Evolutionary conservation across 2,329 filamentous ascomycete genomes (phyloP).

Genomic region (Fusarium torulosum): DNA sequence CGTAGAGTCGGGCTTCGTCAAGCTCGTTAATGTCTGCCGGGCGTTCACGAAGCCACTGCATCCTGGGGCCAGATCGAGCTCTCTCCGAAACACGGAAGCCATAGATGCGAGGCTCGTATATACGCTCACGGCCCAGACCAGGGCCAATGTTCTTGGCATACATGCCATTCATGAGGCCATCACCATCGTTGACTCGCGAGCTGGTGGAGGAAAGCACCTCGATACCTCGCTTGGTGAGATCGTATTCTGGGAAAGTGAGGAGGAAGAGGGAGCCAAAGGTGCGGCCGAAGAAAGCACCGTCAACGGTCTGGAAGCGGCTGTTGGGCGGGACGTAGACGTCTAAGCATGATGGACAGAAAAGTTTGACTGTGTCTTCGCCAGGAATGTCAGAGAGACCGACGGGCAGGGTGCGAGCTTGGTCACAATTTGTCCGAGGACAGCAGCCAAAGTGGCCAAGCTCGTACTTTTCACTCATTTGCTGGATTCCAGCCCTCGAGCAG

Average conservation of each 20-base stretch:
- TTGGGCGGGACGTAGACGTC: conserved; percentile 98
- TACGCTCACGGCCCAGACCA: conserved; percentile 81
- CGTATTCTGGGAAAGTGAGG: conserved; percentile 97
- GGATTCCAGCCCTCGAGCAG: conserved; percentile 93
- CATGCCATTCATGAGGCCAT: conserved; percentile 83
- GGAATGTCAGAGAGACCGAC: conserved; percentile 95
- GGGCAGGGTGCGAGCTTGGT: conserved; percentile 88
- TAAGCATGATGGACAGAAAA: conserved; percentile 96
- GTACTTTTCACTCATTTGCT: conserved; percentile 99
- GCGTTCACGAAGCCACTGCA: conserved; percentile 94
- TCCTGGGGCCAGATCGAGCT: conserved; percentile 88
- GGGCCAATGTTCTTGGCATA: conserved; percentile 89
- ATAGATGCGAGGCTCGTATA: conserved; percentile 97
- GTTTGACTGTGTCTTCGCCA: conserved; percentile 96
- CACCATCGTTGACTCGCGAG: conserved; percentile 56
- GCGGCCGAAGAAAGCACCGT: conserved; percentile 97
- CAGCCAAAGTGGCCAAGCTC: conserved; percentile 95
- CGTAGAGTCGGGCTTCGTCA: conserved; percentile 77
- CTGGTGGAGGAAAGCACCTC: conserved; percentile 63
- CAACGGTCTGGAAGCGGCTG: conserved; percentile 95
- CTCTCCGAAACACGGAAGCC: conserved; percentile 95
- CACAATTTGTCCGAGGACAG: conserved; percentile 95
- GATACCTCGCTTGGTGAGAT: conserved; percentile 79
- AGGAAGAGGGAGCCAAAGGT: conserved; percentile 98
- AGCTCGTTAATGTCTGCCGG: conserved; percentile 84